A percentile compares a stretch with the other conserved stretches of the same genome.
phyloP scores from a whole-genome alignment of 2,329 filamentous ascomycete species.

The Stagonosporopsis vannaccii region DNA sequence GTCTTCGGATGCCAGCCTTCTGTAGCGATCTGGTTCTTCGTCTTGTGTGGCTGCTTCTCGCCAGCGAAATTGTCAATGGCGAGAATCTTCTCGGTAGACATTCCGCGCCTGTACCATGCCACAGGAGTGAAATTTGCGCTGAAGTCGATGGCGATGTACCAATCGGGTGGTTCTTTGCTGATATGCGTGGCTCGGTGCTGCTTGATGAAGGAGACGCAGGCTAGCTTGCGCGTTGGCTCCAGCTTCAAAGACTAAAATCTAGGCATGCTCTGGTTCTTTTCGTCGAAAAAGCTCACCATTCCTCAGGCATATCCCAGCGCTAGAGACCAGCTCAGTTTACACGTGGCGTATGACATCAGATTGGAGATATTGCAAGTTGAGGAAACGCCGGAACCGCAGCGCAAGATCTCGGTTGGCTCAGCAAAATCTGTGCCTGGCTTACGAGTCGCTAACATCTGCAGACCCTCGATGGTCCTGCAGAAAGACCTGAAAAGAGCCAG shows the following conservation, averaged over 20 bases:
- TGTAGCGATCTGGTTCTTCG: constrained; percentile 16
- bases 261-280: not conserved
- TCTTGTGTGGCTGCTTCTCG: not conserved
- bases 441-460: not conserved
- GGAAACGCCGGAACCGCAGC: not conserved
- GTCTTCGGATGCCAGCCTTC: constrained; percentile 14
- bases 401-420: not conserved
- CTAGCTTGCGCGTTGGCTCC: not conserved
- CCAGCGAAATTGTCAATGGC: constrained; percentile 19
- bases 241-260: not conserved
- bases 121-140: constrained; percentile 22
- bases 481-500: not conserved
- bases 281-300: not conserved
- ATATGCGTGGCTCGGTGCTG: too few species aligned
- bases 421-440: not conserved
- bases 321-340: not conserved
- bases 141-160: constrained; percentile 22
- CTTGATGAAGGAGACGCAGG: not conserved
- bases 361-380: not conserved
- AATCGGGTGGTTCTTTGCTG: not conserved
- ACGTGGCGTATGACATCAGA: too few species aligned
- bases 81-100: not conserved
- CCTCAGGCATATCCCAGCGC: not conserved
- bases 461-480: not conserved
- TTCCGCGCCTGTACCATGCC: constrained; percentile 5